Evolutionary conservation across 2,329 filamentous ascomycete genomes (phyloP).

Genomic region (Fusarium sp.): DNA sequence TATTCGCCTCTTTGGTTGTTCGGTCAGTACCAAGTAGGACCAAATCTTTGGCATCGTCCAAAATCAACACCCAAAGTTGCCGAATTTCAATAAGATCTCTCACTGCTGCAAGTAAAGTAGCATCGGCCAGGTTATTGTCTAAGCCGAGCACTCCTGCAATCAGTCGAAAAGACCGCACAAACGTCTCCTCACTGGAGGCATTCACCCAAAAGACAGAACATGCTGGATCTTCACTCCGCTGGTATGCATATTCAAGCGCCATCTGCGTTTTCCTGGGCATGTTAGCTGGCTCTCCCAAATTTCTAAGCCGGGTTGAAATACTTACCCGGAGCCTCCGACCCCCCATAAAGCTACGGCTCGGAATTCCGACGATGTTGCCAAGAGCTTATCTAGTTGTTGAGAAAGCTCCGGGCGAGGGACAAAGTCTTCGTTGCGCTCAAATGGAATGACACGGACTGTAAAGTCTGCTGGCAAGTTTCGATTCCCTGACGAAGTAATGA

Average conservation of each 20-base stretch:
- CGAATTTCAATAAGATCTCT: background rate
- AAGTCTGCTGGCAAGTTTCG: no score
- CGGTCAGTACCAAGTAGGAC: no score
- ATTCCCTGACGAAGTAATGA: background rate
- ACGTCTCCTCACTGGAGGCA: background rate
- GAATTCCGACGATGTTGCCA: background rate
- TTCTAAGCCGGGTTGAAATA: background rate
- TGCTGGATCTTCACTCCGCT: background rate
- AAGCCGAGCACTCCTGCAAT: background rate
- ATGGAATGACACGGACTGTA: background rate
- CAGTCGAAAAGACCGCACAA: background rate
- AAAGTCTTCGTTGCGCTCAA: background rate
- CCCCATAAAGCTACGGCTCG: background rate
- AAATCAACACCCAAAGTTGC: background rate
- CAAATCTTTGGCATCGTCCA: no score
- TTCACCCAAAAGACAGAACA: slow-evolving; percentile 1
- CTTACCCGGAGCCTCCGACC: background rate
- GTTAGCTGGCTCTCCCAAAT: background rate
- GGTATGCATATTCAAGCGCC: background rate
- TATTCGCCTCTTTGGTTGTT: no score
- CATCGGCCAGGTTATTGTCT: background rate
- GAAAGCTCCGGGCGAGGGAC: background rate
- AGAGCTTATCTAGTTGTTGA: background rate
- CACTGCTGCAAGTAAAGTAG: background rate
- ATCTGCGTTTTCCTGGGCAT: background rate